Conservation (phyloP, 202 grass and related monocot genomes). For the Saccharum hybrid region DNA sequence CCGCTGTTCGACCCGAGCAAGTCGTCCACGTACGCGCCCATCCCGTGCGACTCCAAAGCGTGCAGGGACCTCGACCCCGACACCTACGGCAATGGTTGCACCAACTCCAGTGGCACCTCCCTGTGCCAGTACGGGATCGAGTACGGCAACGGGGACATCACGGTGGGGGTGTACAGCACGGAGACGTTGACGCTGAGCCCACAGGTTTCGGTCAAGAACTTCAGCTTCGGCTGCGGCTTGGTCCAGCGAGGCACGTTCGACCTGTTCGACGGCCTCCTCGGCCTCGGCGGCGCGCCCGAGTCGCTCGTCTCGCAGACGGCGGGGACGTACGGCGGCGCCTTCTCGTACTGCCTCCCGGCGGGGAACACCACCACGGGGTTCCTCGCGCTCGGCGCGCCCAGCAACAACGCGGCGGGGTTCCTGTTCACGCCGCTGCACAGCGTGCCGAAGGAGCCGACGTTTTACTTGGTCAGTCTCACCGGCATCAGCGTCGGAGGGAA, state of each 20-base stretch:
- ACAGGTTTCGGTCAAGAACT: background rate
- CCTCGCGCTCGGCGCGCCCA: slow-evolving; percentile 44
- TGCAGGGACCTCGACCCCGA: too few relatives aligned
- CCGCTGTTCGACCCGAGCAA: too few relatives aligned
- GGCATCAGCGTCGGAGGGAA: slow-evolving; percentile 48
- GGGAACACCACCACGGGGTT: slow-evolving; percentile 41
- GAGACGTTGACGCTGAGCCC: slow-evolving; percentile 42
- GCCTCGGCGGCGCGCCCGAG: slow-evolving; percentile 39
- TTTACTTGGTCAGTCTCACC: slow-evolving; percentile 44
- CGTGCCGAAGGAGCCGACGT: background rate
- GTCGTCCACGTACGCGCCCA: too few relatives aligned
- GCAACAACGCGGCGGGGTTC: background rate
- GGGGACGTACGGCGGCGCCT: slow-evolving; percentile 42
- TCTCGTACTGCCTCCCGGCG: slow-evolving; percentile 59
- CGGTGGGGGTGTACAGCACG: background rate
- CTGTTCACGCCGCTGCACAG: slow-evolving; percentile 46
- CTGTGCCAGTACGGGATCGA: slow-evolving; percentile 27
- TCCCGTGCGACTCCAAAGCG: too few relatives aligned
- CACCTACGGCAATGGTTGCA: too few relatives aligned
- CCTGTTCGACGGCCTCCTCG: slow-evolving; percentile 45
- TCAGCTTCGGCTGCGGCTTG: slow-evolving; percentile 52
- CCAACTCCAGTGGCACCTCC: background rate
- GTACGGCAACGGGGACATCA: slow-evolving; percentile 44
- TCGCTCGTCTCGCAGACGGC: slow-evolving; percentile 54
- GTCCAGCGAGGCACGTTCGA: slow-evolving; percentile 44